Base-by-base conservation (phyloP, 441 rosid species). In the Euphorbia celastroides region DNA sequence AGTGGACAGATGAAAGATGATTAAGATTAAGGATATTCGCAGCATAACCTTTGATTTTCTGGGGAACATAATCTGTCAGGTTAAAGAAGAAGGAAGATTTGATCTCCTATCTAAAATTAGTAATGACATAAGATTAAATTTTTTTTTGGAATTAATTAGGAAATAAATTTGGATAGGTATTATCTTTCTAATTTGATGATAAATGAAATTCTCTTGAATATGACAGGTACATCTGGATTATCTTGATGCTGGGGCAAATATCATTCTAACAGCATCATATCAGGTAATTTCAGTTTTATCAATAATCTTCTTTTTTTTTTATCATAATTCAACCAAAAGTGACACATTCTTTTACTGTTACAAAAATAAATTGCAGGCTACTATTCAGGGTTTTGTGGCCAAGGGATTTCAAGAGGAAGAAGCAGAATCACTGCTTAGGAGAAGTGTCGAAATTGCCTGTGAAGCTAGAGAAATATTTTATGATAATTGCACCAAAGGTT, bases 161-260 rank as follows among this genome's bases (percentile, higher is more conserved):
- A n/a, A n/a, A n/a, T n/a, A n/a, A n/a, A n/a, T n/a, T n/a, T n/a
- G n/a, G n/a, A n/a, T n/a, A n/a, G n/a, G n/a, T n/a, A 56, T 5
- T 27, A 25, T 17, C 17, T n/a, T 28, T 7, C 2, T 10, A 26
- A 2, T 19, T 32, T 11, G 14, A 36, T 50, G 1, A 12, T 27
- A 9, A 57, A 9, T 70, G 19, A 17, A 28, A 14, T 65, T 55
- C 32, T 38, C 64, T 51, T 60, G 17, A 57, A 68, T 65, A 8
- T 75, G 62, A 74, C 83, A 92, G 96, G 98, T 92, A 60, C 98
- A 89, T 75, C 76, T 89, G 58, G 96, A 92, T 73, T 92, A 92
- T 84, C 89, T 92, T 28, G 89, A 88, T 23, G 86, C 93, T 31
- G 98, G 98, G 22, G 96, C 96, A 62, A 86, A 88, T 74, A 81